Conservation (phyloP, 768 basidiomycete species). For the Kwoniella europaea region DNA sequence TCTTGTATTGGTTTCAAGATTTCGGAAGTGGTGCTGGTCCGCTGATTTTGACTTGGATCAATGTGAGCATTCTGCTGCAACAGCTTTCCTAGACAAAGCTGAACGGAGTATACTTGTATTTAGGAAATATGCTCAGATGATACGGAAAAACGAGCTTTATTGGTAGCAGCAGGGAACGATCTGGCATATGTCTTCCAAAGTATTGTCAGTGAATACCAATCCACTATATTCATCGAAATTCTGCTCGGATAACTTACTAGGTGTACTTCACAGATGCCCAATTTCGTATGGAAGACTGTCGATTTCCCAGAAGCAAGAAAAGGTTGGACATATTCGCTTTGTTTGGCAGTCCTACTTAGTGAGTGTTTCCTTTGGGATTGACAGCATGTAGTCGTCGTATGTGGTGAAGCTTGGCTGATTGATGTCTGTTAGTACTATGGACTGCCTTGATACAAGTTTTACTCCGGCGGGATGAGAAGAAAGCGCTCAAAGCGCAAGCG, state of each 20-base stretch:
- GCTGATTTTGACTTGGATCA: conserved; percentile 45
- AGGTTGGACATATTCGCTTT: conserved; percentile 37
- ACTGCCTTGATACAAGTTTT: conserved; percentile 24
- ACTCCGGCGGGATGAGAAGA: conserved; percentile 20
- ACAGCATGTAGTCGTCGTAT: too few relatives aligned
- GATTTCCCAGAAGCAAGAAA: conserved; percentile 46
- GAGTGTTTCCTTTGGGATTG: conserved; percentile 5
- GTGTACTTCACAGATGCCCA: conserved; percentile 26
- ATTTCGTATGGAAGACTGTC: conserved; percentile 49
- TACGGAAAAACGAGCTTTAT: conserved; percentile 40
- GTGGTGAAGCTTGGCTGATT: too few relatives aligned
- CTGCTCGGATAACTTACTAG: too few relatives aligned
- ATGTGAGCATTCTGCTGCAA: conserved; percentile 9
- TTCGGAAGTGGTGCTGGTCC: conserved; percentile 33
- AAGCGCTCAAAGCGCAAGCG: conserved; percentile 3
- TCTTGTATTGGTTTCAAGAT: conserved; percentile 35
- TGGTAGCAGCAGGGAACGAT: conserved; percentile 44
- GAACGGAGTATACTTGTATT: background rate
- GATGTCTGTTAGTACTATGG: conserved; percentile 27
- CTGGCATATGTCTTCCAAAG: conserved; percentile 44
- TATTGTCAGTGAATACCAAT: conserved; percentile 33
- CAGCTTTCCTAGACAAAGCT: too few relatives aligned
- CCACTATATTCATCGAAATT: too few relatives aligned
- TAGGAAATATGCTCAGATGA: conserved; percentile 33
- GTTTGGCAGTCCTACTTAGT: conserved; percentile 36